These are phyloP conservation scores for Cercospora zeina DNA, from an alignment of 2,329 filamentous ascomycete genomes.

Conservation along the genomic window DNA sequence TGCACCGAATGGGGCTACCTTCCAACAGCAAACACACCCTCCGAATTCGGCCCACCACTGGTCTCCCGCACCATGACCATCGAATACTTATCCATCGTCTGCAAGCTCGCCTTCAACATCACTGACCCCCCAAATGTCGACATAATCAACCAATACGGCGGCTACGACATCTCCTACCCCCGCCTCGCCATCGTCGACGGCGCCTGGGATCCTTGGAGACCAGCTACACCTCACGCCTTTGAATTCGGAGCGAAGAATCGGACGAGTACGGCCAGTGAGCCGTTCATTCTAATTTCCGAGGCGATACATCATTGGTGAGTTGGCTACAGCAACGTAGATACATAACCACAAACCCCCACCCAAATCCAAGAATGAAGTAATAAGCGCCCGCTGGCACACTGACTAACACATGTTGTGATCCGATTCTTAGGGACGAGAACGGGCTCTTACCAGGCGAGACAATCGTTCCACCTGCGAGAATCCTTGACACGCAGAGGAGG, in stretches of 20 bases:
- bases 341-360: too few species aligned
- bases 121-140: constrained; percentile 62
- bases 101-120: constrained; percentile 69
- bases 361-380: neutral
- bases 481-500: constrained; percentile 60
- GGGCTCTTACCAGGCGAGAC: constrained; percentile 63
- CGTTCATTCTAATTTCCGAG: constrained; percentile 70
- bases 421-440: constrained; percentile 32
- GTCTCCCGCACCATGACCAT: constrained; percentile 70
- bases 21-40: constrained; percentile 69
- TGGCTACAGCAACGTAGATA: too few species aligned
- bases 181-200: constrained; percentile 78
- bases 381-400: too few species aligned
- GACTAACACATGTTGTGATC: neutral
- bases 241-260: constrained; percentile 52
- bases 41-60: constrained; percentile 60
- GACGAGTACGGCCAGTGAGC: constrained; percentile 63
- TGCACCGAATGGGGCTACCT: constrained; percentile 71
- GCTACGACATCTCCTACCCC: constrained; percentile 67
- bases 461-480: constrained; percentile 57
- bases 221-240: constrained; percentile 32
- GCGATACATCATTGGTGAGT: constrained; percentile 69
- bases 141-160: constrained; percentile 74
- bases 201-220: constrained; percentile 76
- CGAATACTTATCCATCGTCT: constrained; percentile 62